A percentile compares a stretch with the other conserved stretches of the same genome.
phyloP scores from a whole-genome alignment of 192 early-diverging fungal genomes.

The Fimicolochytrium jonesii region DNA sequence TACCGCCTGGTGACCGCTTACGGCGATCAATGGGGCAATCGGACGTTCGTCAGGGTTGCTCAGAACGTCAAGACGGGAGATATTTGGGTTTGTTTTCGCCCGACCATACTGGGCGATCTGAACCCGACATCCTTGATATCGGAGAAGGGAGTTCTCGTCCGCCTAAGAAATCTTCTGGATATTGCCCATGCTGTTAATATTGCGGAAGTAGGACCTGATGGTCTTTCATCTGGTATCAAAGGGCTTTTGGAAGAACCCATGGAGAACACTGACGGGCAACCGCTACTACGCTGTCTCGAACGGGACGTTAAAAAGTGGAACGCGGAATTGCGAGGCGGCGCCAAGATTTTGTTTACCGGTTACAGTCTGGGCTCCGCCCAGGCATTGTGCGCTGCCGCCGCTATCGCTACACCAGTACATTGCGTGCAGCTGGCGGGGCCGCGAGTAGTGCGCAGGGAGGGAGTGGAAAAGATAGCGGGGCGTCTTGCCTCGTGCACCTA shows the following conservation, averaged over 20 bases:
- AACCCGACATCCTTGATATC: too few relatives aligned
- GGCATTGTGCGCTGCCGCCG: background rate
- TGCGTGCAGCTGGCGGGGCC: background rate
- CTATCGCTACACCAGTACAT: background rate
- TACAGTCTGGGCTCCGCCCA: background rate
- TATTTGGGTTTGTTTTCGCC: background rate
- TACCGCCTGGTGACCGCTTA: background rate
- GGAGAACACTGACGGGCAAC: background rate
- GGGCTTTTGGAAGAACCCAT: background rate
- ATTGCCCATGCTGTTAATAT: background rate
- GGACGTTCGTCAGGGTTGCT: background rate
- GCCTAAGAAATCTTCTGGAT: background rate
- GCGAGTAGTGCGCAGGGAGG: background rate
- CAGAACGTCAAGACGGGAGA: background rate
- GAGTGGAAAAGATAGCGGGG: too few relatives aligned
- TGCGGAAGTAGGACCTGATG: background rate
- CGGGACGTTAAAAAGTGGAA: too few relatives aligned
- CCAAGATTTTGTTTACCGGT: background rate
- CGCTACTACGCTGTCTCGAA: background rate
- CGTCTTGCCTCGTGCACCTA: background rate
- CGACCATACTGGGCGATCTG: background rate
- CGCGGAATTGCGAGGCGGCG: too few relatives aligned
- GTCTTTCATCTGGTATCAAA: background rate
- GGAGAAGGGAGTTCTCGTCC: background rate
- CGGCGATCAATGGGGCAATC: background rate